Evolutionary conservation across 305 asterid genomes (phyloP).

Genomic region (Withania somnifera): DNA sequence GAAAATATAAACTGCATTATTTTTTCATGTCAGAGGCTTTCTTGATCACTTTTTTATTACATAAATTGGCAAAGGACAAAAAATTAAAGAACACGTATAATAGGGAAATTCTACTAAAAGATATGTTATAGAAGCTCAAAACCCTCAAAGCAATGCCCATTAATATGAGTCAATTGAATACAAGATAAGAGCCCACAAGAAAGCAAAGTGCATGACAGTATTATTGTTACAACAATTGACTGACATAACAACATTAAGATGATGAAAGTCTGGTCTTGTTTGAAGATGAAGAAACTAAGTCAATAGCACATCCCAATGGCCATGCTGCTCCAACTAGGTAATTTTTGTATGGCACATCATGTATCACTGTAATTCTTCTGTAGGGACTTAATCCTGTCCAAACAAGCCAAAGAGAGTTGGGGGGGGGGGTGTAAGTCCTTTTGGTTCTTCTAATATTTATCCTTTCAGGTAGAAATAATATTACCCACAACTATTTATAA

Average conservation of each 20-base stretch:
- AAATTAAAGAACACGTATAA: too few relatives aligned
- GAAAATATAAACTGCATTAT: too few relatives aligned
- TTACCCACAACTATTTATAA: too few relatives aligned
- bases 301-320: conserved; percentile 83
- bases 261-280: conserved; percentile 26
- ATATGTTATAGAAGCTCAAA: not conserved
- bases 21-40: too few relatives aligned
- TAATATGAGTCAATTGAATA: not conserved
- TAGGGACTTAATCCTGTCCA: conserved; percentile 42
- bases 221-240: not conserved
- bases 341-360: conserved; percentile 40
- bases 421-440: too few relatives aligned
- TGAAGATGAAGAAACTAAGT: conserved; percentile 43
- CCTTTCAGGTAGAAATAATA: too few relatives aligned
- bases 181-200: not conserved
- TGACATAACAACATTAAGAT: not conserved
- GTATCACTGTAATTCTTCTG: conserved; percentile 53
- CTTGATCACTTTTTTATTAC: too few relatives aligned
- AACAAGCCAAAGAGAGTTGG: conserved; percentile 16
- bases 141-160: not conserved
- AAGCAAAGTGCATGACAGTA: not conserved
- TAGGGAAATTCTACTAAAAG: too few relatives aligned
- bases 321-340: conserved; percentile 66
- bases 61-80: too few relatives aligned
- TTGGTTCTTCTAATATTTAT: too few relatives aligned